Evolutionary conservation across 306 rosid genomes (phyloP).

Genomic region (Citrullus colocynthis): DNA sequence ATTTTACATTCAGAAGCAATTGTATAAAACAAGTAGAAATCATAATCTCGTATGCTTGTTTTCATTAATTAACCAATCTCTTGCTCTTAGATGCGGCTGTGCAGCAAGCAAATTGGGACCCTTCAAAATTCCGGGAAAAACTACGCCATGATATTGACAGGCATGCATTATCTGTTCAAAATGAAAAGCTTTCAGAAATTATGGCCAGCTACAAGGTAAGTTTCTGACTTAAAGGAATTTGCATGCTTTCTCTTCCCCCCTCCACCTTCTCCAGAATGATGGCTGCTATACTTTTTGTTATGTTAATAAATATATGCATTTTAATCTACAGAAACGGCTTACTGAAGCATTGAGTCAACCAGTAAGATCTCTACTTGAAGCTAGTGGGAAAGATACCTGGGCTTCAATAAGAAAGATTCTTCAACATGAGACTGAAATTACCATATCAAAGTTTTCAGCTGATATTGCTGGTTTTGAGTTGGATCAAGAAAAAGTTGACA

Average conservation of each 20-base stretch:
- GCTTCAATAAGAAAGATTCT: constrained; percentile 56
- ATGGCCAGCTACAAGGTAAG: constrained; percentile 44
- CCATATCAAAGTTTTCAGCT: constrained; percentile 30
- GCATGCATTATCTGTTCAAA: constrained; percentile 42
- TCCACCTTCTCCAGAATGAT: neutral
- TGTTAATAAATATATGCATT: neutral
- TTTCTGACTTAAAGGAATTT: neutral
- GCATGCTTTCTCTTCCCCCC: neutral
- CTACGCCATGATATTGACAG: constrained; percentile 58
- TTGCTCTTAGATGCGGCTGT: constrained; percentile 42
- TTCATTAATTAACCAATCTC: neutral
- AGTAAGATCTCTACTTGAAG: constrained; percentile 57
- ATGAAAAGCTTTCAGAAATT: constrained; percentile 41
- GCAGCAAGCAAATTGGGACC: constrained; percentile 55
- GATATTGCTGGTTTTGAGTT: constrained; percentile 60
- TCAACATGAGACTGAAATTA: constrained; percentile 47
- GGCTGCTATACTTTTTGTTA: neutral
- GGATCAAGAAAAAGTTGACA: constrained; percentile 37
- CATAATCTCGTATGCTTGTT: neutral
- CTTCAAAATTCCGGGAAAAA: constrained; percentile 50
- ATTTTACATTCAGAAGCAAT: neutral
- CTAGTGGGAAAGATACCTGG: constrained; percentile 67
- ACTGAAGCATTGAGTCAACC: constrained; percentile 48
- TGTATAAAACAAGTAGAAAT: neutral
- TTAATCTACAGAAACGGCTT: constrained; percentile 43